A percentile compares a stretch with the other conserved stretches of the same genome.
These are phyloP conservation scores for Ligustrum vulgare DNA, from an alignment of 257 asterid genomes.

Conservation along the genomic window DNA sequence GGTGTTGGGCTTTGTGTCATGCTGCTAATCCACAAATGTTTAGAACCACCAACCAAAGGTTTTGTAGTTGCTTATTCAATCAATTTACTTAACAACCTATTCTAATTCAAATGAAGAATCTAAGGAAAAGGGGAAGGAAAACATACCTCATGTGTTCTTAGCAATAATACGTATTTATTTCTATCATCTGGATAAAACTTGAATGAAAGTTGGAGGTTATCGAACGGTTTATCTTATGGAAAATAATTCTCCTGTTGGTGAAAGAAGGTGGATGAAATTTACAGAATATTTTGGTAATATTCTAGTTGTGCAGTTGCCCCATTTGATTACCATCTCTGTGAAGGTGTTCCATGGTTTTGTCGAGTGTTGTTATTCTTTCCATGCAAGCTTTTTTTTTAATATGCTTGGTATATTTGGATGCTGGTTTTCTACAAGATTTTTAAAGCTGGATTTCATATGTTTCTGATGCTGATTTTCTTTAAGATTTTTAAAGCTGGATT, in stretches of 20 bases:
- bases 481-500: background rate
- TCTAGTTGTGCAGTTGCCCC: background rate
- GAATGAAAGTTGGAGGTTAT: background rate
- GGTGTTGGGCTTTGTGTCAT: background rate
- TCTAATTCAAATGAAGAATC: slow-evolving; percentile 5
- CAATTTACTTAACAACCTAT: slow-evolving; percentile 4
- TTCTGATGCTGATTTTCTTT: background rate
- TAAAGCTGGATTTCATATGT: background rate
- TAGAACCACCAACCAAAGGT: slow-evolving; percentile 5
- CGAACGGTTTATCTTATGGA: background rate
- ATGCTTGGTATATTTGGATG: background rate
- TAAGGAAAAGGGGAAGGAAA: background rate
- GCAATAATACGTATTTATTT: background rate
- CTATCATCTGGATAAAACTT: background rate
- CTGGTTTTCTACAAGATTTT: background rate
- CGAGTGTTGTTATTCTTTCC: background rate
- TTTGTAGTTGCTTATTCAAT: slow-evolving; percentile 1
- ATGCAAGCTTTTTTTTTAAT: background rate
- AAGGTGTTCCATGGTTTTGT: background rate
- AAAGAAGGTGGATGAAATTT: background rate
- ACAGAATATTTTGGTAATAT: background rate
- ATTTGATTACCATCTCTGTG: background rate
- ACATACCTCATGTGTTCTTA: background rate
- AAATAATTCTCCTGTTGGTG: background rate
- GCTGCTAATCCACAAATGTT: slow-evolving; percentile 11